Evolutionary conservation across 257 asterid species (phyloP).

Genomic region (Verbena officinalis): DNA sequence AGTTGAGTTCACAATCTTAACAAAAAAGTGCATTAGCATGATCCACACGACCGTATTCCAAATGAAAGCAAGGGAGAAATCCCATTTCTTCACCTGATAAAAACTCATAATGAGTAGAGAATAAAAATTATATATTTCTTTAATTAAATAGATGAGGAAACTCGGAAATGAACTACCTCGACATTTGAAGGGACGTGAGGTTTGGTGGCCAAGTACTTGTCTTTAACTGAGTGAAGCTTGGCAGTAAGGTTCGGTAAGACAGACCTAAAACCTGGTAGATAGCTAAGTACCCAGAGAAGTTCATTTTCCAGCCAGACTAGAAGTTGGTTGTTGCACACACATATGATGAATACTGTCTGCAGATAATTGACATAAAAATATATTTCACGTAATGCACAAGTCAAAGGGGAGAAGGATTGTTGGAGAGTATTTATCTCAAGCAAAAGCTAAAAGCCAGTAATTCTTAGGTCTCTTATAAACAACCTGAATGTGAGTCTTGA

Average conservation of each 20-base stretch:
- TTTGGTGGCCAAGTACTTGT: conserved; percentile 65
- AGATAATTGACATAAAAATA: neutral
- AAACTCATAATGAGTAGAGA: neutral
- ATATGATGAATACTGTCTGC: conserved; percentile 84
- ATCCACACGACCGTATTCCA: conserved; percentile 87
- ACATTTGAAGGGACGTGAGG: conserved; percentile 55
- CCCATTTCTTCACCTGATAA: conserved; percentile 67
- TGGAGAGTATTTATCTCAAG: neutral
- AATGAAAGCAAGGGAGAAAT: conserved; percentile 62
- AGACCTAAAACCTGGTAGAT: conserved; percentile 61
- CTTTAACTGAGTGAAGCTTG: conserved; percentile 68
- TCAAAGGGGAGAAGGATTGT: neutral
- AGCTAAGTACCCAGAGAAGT: conserved; percentile 70
- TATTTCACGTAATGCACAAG: neutral
- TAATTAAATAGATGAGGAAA: neutral
- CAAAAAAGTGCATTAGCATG: conserved; percentile 75
- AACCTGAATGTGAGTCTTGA: conserved; percentile 95
- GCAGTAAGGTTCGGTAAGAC: conserved; percentile 52
- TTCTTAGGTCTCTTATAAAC: conserved; percentile 34
- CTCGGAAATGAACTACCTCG: conserved; percentile 46
- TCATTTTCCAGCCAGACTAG: conserved; percentile 89
- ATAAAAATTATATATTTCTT: no score
- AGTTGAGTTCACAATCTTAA: conserved; percentile 74
- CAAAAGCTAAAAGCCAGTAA: neutral
- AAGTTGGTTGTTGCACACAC: conserved; percentile 91